A percentile compares a stretch with the other conserved stretches of the same genome.
Evolutionary conservation across 73 alveolate genomes (phyloP).

Genomic region (Paramecium octaurelia): DNA sequence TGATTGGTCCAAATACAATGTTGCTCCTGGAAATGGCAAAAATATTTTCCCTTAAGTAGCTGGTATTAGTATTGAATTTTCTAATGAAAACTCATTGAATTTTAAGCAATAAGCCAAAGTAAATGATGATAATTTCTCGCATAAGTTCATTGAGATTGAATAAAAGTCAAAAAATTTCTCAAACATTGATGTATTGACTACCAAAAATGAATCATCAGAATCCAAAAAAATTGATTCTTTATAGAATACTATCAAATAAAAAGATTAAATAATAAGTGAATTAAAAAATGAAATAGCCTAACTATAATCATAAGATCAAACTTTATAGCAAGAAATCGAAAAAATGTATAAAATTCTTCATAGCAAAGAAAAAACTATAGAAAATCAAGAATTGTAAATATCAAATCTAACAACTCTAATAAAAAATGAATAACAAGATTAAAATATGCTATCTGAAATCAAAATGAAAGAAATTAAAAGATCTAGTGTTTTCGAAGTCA

Average conservation of each 20-base stretch:
- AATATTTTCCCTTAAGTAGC: constrained; percentile 27
- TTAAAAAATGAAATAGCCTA: background rate
- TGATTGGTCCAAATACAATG: constrained; percentile 35
- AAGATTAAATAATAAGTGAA: background rate
- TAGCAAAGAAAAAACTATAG: background rate
- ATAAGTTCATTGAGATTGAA: background rate
- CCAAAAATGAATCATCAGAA: background rate
- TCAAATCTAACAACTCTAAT: background rate
- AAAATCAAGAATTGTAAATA: background rate
- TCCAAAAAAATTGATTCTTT: background rate
- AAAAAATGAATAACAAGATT: background rate
- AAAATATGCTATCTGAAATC: background rate
- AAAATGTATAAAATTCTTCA: background rate
- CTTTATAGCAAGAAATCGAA: background rate
- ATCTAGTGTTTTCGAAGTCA: background rate
- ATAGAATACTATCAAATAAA: background rate
- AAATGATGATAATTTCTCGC: background rate
- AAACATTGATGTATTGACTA: background rate
- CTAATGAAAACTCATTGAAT: constrained; percentile 33
- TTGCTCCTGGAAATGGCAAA: constrained; percentile 34
- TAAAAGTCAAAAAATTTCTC: background rate
- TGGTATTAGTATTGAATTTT: constrained; percentile 28
- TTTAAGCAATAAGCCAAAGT: background rate
- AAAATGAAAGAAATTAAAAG: background rate
- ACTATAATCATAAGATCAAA: background rate